A percentile compares a stretch with the other conserved stretches of the same genome.
These are phyloP conservation scores for Chytriomyces sp. DNA, from an alignment of 192 early-diverging fungal genomes.

Conservation along the genomic window DNA sequence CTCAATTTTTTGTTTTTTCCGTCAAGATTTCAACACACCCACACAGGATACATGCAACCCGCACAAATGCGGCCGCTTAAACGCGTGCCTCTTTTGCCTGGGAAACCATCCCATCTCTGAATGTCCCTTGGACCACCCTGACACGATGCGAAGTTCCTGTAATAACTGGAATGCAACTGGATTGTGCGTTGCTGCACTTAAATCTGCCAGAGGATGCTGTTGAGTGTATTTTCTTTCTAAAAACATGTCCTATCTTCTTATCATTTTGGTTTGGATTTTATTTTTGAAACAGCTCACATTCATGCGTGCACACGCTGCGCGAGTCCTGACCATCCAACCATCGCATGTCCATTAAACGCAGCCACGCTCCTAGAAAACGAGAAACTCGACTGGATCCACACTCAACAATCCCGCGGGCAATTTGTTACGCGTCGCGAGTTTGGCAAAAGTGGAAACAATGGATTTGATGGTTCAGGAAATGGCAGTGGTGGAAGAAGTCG, in stretches of 20 bases:
- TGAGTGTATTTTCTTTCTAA: background rate
- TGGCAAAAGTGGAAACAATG: conserved; percentile 55
- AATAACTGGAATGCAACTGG: conserved; percentile 30
- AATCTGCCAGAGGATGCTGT: background rate
- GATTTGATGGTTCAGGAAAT: background rate
- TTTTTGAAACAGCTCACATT: too few relatives aligned
- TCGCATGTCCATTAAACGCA: conserved; percentile 39
- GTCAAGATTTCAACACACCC: conserved; percentile 10
- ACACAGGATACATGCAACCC: background rate
- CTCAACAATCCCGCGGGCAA: conserved; percentile 45
- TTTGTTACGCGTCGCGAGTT: conserved; percentile 49
- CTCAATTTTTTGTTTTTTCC: background rate
- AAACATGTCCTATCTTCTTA: background rate
- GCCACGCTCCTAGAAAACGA: background rate
- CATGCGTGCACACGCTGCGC: conserved; percentile 45
- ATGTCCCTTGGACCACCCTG: background rate
- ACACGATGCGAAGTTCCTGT: background rate
- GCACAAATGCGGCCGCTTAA: conserved; percentile 11
- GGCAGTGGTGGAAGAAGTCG: conserved; percentile 2
- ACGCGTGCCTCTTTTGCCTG: conserved; percentile 19
- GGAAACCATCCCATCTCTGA: conserved; percentile 4
- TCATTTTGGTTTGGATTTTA: background rate
- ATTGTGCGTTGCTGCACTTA: background rate
- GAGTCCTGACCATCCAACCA: conserved; percentile 48
- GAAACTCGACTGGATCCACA: conserved; percentile 30